Conservation (phyloP, 169 alveolate genomes). For the Plasmodium billcollinsi region DNA sequence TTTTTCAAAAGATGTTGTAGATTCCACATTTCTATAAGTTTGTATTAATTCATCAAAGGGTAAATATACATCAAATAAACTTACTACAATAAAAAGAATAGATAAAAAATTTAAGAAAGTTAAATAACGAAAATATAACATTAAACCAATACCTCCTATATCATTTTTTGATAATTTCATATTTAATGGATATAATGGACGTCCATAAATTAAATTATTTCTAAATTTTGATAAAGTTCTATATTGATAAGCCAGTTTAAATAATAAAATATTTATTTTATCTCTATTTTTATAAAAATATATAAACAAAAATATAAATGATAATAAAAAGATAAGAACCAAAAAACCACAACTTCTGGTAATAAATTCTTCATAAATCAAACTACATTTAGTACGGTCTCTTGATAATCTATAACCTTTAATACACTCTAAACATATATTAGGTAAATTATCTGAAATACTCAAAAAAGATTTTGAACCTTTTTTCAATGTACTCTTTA, state of each 20-base stretch:
- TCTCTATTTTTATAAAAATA: slow-evolving; percentile 39
- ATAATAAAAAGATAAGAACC: slow-evolving; percentile 10
- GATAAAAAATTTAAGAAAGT: slow-evolving; percentile 30
- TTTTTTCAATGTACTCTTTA: neutral
- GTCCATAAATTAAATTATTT: slow-evolving; percentile 7
- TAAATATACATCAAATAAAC: slow-evolving; percentile 26
- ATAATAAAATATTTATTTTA: slow-evolving; percentile 39
- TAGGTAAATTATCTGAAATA: slow-evolving; percentile 65
- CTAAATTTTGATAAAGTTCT: slow-evolving; percentile 70
- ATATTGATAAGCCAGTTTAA: slow-evolving; percentile 36
- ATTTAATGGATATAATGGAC: slow-evolving; percentile 50
- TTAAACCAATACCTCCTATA: slow-evolving; percentile 82
- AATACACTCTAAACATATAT: slow-evolving; percentile 81
- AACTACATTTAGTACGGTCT: slow-evolving; percentile 77
- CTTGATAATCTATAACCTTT: slow-evolving; percentile 80
- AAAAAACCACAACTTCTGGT: slow-evolving; percentile 43
- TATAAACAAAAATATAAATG: slow-evolving; percentile 20
- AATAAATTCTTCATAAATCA: slow-evolving; percentile 75
- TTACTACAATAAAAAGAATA: slow-evolving; percentile 2
- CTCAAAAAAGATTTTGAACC: slow-evolving; percentile 10
- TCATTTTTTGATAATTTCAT: slow-evolving; percentile 43
- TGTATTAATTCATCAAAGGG: slow-evolving; percentile 34
- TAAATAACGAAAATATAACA: slow-evolving; percentile 76
- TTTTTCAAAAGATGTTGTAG: slow-evolving; percentile 39
- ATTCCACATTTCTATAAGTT: slow-evolving; percentile 29